Evolutionary conservation across 2,329 filamentous ascomycete genomes (phyloP).

Genomic region (Talaromyces sp.): DNA sequence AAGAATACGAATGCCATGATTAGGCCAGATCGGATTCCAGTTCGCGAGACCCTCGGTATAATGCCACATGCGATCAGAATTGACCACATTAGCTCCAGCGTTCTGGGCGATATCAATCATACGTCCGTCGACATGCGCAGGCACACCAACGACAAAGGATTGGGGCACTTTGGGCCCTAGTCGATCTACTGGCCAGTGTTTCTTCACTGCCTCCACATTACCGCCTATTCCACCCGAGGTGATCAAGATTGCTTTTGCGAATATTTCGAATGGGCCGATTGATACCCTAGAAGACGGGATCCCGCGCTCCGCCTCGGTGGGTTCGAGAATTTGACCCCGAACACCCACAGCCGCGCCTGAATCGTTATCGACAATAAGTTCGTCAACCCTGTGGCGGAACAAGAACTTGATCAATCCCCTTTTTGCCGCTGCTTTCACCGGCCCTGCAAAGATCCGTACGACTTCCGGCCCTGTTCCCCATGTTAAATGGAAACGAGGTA

Average conservation of each 20-base stretch:
- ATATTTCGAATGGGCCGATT: slow-evolving; percentile 52
- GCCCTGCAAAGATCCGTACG: slow-evolving; percentile 56
- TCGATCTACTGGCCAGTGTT: slow-evolving; percentile 55
- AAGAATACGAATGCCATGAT: slow-evolving; percentile 59
- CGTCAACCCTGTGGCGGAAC: slow-evolving; percentile 57
- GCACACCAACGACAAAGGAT: slow-evolving; percentile 58
- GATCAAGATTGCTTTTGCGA: slow-evolving; percentile 53
- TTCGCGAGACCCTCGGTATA: slow-evolving; percentile 61
- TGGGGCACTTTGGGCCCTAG: slow-evolving; percentile 55
- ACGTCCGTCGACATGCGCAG: slow-evolving; percentile 60
- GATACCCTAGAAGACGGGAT: slow-evolving; percentile 46
- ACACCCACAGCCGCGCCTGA: slow-evolving; percentile 53
- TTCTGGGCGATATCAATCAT: slow-evolving; percentile 57
- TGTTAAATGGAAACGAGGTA: slow-evolving; percentile 59
- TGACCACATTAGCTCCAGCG: slow-evolving; percentile 54
- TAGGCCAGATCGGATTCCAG: slow-evolving; percentile 61
- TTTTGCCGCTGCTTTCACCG: slow-evolving; percentile 51
- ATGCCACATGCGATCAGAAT: slow-evolving; percentile 63
- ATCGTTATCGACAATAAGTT: slow-evolving; percentile 51
- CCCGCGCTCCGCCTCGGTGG: slow-evolving; percentile 50
- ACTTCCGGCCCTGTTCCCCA: slow-evolving; percentile 62
- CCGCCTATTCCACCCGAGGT: slow-evolving; percentile 59
- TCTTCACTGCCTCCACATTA: slow-evolving; percentile 58
- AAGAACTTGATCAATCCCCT: slow-evolving; percentile 54
- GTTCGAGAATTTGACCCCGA: slow-evolving; percentile 51